These are phyloP conservation scores for Xylaria scruposa DNA, from an alignment of 495 filamentous ascomycete genomes.

Conservation along the genomic window DNA sequence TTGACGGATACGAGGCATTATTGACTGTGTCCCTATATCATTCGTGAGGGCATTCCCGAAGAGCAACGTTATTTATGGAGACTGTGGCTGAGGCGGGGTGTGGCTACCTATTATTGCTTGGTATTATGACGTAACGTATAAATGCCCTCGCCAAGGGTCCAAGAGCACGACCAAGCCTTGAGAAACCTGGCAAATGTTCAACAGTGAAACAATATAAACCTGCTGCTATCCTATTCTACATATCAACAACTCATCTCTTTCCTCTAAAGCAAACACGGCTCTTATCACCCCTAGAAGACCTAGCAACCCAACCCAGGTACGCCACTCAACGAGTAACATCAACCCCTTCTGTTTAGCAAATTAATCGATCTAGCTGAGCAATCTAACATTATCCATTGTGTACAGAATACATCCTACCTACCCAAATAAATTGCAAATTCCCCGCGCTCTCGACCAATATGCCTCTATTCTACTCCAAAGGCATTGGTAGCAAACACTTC, in stretches of 20 bases:
- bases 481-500: slow-evolving; percentile 40
- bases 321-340: neutral
- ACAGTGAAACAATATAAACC: slow-evolving; percentile 6
- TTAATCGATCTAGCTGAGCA: neutral
- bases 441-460: slow-evolving; percentile 24
- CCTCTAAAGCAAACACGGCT: neutral
- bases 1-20: neutral
- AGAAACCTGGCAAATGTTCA: slow-evolving; percentile 5
- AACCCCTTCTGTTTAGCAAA: neutral
- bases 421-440: neutral
- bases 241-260: neutral
- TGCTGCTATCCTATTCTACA: neutral
- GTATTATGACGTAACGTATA: slow-evolving; percentile 12
- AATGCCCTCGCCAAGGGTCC: neutral
- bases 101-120: no score
- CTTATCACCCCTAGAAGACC: neutral
- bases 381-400: neutral
- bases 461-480: slow-evolving; percentile 41
- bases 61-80: neutral
- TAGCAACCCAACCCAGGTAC: neutral
- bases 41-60: no score
- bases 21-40: neutral
- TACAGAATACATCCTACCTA: neutral
- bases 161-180: neutral
- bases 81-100: neutral